phyloP scores from a whole-genome alignment of 345 rosid species.

The Euphorbia peplus region DNA sequence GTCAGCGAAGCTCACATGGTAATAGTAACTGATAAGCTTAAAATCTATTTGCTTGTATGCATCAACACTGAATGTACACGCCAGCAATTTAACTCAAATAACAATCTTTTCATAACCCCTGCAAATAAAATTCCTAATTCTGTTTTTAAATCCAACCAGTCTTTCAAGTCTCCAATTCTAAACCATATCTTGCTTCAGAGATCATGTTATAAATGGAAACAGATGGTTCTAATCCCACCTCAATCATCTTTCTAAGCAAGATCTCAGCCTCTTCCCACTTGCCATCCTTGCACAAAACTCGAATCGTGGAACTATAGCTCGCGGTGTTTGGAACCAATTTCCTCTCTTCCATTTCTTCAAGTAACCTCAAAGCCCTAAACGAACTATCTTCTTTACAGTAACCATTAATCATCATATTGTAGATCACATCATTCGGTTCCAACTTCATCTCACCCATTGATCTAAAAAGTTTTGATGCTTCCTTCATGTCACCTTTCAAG shows the following conservation, averaged over 20 bases:
- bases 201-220: slow-evolving; percentile 40
- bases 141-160: not conserved
- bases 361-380: slow-evolving; percentile 58
- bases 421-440: slow-evolving; percentile 60
- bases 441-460: slow-evolving; percentile 44
- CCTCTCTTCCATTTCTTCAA: slow-evolving; percentile 54
- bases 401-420: slow-evolving; percentile 65
- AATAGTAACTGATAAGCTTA: no score
- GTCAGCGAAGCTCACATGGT: not conserved
- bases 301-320: slow-evolving; percentile 53
- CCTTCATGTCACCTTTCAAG: slow-evolving; percentile 64
- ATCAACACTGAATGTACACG: not conserved
- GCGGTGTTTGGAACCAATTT: slow-evolving; percentile 58
- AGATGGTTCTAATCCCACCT: slow-evolving; percentile 45
- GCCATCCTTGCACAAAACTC: slow-evolving; percentile 58
- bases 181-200: slow-evolving; percentile 34
- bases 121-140: not conserved
- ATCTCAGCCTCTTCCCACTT: slow-evolving; percentile 60
- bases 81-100: slow-evolving; percentile 3
- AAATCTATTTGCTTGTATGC: not conserved
- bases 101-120: not conserved
- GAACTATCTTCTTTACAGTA: slow-evolving; percentile 73
- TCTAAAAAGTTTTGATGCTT: slow-evolving; percentile 53
- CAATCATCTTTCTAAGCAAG: slow-evolving; percentile 51
- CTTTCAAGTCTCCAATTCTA: not conserved